A percentile compares a stretch with the other conserved stretches of the same genome.
These are phyloP conservation scores for sunflower (Helianthus annuus) DNA, from an alignment of 129 eudicot genomes.

Conservation along the genomic window DNA sequence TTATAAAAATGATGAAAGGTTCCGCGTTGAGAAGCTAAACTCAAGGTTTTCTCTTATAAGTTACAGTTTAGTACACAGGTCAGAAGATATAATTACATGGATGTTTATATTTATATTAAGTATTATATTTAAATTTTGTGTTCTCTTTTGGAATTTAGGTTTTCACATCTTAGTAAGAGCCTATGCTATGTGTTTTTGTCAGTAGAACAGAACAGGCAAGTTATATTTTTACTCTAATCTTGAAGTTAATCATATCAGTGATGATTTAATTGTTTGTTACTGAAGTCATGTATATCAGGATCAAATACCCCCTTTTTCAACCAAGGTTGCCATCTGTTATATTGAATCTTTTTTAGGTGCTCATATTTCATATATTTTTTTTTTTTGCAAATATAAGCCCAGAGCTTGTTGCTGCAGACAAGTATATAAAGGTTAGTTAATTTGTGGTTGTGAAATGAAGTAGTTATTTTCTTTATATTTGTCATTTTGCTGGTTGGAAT, in stretches of 20 bases:
- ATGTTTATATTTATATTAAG: conserved; percentile 6
- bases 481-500: too few species aligned
- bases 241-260: conserved; percentile 1
- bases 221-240: conserved; percentile 10
- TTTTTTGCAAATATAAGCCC: too few species aligned
- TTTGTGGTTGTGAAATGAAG: too few species aligned
- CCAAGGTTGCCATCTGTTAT: too few species aligned
- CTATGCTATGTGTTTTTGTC: conserved; percentile 61
- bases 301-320: too few species aligned
- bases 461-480: too few species aligned
- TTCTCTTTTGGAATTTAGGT: conserved; percentile 42
- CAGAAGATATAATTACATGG: conserved; percentile 25
- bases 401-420: too few species aligned
- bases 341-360: too few species aligned
- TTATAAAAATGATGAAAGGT: conserved; percentile 52
- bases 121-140: conserved; percentile 15
- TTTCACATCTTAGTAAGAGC: conserved; percentile 61
- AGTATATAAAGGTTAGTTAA: too few species aligned
- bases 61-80: conserved; percentile 80
- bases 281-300: too few species aligned
- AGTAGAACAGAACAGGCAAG: conserved; percentile 55
- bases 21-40: conserved; percentile 83
- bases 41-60: conserved; percentile 85
- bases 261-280: neutral
- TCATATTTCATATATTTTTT: too few species aligned